Base-by-base conservation (phyloP, 306 rosid genomes). In the Lathyrus tuberosus region DNA sequence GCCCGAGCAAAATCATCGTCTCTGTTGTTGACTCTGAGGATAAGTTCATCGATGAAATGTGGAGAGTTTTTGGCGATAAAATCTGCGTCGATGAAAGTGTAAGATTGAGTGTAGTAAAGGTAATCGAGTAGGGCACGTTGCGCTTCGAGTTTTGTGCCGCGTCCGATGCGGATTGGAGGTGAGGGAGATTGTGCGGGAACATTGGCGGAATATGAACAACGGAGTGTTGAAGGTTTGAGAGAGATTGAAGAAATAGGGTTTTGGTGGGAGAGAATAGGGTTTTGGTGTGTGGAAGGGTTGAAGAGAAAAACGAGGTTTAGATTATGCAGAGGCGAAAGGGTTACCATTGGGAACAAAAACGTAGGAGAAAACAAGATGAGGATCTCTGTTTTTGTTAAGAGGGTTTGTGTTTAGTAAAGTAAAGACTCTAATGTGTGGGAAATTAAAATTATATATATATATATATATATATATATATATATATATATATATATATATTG, bases 61-160 rank as follows among this genome's bases (percentile, higher is more conserved):
- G 96, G 95, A 3, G 91, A 89, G 61, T 92, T 89, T 66, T 80
- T 76, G 81, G 92, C 80, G 38, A 92, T 86, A 54, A 78, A 86
- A 24, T 92, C 97, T 4, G 96, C 97, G 17, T 86, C 86, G 0
- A 52, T 28, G 76, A 84, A 87, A 70, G 69, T n/a, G 22, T 89
- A 82, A 71, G 78, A 79, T 33, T 88, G 83, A 10, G 97, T 92
- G 47, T 47, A 62, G 59, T 81, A 89, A 9, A 92, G 84, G 78
- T 89, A 92, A 54, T 89, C 95, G 16, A 81, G 56, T 11, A 92
- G 80, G 2, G 71, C 86, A 18, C 22, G 72, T 48, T 80, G 95
- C 1, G 85, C 89, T 74, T 86, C 82, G 3, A 70, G 82, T 69
- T 41, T 82, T 8, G 77, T 72, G 13, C 17, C 0, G 38, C 82